A percentile compares a stretch with the other conserved stretches of the same genome.
Conservation (phyloP, 1,284 basidiomycete genomes). For the Ganoderma leucocontextum region DNA sequence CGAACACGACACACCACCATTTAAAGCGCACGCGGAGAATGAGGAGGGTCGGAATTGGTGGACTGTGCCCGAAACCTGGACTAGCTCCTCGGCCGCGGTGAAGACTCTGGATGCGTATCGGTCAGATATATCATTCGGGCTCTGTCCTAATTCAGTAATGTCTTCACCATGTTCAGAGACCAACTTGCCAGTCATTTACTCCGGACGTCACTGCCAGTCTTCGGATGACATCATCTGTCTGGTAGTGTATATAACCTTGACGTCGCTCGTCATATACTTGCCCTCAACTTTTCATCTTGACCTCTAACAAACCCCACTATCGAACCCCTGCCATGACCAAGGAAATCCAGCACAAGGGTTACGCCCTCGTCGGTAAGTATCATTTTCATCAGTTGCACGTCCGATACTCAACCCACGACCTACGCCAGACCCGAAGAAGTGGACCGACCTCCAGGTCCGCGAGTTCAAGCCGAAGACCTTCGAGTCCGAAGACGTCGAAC, state of each 20-base stretch:
- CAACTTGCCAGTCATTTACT: not conserved
- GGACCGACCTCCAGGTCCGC: conserved; percentile 53
- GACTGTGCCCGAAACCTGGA: not conserved
- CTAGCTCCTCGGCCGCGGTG: not conserved
- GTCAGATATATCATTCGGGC: not conserved
- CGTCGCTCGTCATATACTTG: not conserved
- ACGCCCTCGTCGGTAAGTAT: conserved; percentile 29
- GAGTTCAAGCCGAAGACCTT: conserved; percentile 45
- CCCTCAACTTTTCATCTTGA: not conserved
- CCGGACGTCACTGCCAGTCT: not conserved
- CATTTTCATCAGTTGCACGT: not conserved
- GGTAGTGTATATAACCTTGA: not conserved
- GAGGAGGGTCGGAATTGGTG: not conserved
- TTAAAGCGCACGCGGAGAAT: not conserved
- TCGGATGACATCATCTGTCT: conserved; percentile 2
- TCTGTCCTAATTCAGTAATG: conserved; percentile 2
- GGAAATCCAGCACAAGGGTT: conserved; percentile 34
- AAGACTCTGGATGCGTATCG: not conserved
- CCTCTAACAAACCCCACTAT: not conserved
- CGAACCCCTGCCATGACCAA: not conserved
- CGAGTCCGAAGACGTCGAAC: conserved; percentile 45
- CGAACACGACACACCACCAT: not conserved
- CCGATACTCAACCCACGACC: not conserved
- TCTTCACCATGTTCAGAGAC: not conserved
- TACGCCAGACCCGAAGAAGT: conserved; percentile 37